Evolutionary conservation across 1,284 basidiomycete species (phyloP), one percentile per base, ranked within the genome.

Genomic region (Singerocomus inundabilis): DNA sequence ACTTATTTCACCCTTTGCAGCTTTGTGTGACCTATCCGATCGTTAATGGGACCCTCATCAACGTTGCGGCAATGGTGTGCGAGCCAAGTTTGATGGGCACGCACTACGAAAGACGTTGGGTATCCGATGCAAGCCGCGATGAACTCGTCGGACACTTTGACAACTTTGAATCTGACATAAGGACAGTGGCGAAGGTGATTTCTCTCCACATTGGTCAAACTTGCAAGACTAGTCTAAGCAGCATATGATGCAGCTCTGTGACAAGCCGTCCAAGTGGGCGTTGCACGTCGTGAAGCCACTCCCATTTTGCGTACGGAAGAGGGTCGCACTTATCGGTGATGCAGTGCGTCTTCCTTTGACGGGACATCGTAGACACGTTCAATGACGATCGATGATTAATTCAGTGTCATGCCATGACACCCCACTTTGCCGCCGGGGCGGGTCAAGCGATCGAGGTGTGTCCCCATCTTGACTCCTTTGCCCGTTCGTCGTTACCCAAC

Each of bases 21-120:
- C 70, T 71, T 55, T 32, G 75, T 1, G 66, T 74, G 1, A 67
- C 68, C 5, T 80, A 77, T 59, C 74, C 75, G 0, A 69, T 79
- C 25, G 68, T 70, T 13, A 64, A 70, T 24, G 73, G 74, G 0
- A 61, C 60, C 6, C 47, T 70, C 16, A 61, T 80, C 54, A 80
- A 79, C 37, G 53, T 78, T 16, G 74, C 69, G 5, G 73, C 69
- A 4, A 67, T 71, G 18, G 52, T 63, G 12, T 59, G 66, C 6
- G 60, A 70, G n/a, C 69, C 67, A 16, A 64, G 64, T 12, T 60
- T 63, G 24, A 70, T 70, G 43, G 68, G 66, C 25, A 69, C 69
- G 0, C 48, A 49, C 6, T 69, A 70, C 46, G 58, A 72, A 18
- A 70, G 69, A 7, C 64, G 66, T 8, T 73, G 68, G 67, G 70